phyloP scores from a whole-genome alignment of 192 early-diverging fungal species.

The Radiomyces spectabilis region DNA sequence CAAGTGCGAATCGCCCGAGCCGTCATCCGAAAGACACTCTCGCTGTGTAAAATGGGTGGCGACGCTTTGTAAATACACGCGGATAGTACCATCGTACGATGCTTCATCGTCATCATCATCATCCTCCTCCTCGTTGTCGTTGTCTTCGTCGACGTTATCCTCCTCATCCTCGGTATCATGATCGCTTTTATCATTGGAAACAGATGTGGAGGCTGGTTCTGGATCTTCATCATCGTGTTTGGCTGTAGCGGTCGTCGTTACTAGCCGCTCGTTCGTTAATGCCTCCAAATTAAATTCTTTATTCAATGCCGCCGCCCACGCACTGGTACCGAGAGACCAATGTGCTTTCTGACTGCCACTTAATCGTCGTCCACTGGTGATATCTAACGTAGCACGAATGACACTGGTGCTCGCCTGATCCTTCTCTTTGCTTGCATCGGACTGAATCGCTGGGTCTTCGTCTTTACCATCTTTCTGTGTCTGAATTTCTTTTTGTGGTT shows the following conservation, averaged over 20 bases:
- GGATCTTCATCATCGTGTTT: neutral
- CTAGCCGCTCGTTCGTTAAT: neutral
- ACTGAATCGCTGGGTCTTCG: too few species aligned
- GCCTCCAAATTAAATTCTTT: constrained; percentile 12
- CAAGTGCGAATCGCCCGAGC: neutral
- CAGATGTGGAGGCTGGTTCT: neutral
- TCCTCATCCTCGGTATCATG: neutral
- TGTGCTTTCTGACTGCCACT: constrained; percentile 24
- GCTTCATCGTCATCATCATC: neutral
- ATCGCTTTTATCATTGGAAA: too few species aligned
- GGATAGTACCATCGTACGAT: neutral
- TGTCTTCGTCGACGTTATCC: neutral
- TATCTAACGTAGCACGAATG: too few species aligned
- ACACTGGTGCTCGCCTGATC: neutral
- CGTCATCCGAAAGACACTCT: too few species aligned
- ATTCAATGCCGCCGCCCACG: constrained; percentile 14
- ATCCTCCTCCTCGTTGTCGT: neutral
- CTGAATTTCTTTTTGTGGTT: neutral
- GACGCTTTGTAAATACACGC: too few species aligned
- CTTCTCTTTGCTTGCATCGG: too few species aligned
- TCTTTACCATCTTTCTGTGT: neutral
- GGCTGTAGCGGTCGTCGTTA: neutral
- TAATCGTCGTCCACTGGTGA: neutral
- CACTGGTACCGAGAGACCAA: constrained; percentile 9
- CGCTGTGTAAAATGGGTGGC: too few species aligned